phyloP scores from a whole-genome alignment of 1,284 basidiomycete species.

The Athelia sp. region DNA sequence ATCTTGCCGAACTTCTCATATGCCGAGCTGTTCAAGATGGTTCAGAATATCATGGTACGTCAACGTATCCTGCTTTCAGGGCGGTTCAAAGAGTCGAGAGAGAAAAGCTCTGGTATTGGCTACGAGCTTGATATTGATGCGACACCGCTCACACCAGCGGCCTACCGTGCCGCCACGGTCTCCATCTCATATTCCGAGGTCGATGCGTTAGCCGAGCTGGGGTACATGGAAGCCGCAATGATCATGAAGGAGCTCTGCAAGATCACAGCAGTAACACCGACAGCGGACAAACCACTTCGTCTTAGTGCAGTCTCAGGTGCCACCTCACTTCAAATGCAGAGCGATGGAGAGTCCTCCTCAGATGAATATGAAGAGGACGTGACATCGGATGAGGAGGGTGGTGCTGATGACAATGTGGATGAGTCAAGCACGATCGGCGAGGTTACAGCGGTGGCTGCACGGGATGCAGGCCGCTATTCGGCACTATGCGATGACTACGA shows the following conservation, averaged over 20 bases:
- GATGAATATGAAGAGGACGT: background rate
- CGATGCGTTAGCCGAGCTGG: conserved; percentile 12
- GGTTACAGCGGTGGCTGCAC: background rate
- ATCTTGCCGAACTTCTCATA: conserved; percentile 22
- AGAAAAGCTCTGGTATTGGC: conserved; percentile 9
- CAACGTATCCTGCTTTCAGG: conserved; percentile 17
- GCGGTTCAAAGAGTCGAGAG: conserved; percentile 9
- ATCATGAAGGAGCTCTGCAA: conserved; percentile 12
- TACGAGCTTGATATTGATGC: conserved; percentile 15
- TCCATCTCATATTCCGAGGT: background rate
- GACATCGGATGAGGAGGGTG: background rate
- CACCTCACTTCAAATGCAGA: background rate
- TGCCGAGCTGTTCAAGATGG: conserved; percentile 19
- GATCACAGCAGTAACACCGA: conserved; percentile 6
- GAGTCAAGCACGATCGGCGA: background rate
- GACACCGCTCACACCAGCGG: conserved; percentile 9
- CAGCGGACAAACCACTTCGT: background rate
- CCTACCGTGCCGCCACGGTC: conserved; percentile 2
- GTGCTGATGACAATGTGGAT: background rate
- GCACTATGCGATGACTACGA: conserved; percentile 1
- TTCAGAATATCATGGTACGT: conserved; percentile 15
- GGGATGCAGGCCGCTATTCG: background rate
- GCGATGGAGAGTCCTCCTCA: background rate
- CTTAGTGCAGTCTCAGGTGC: background rate
- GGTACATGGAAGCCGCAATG: conserved; percentile 11